These are phyloP conservation scores for Begonia masoniana DNA, from an alignment of 306 rosid genomes.

Conservation along the genomic window DNA sequence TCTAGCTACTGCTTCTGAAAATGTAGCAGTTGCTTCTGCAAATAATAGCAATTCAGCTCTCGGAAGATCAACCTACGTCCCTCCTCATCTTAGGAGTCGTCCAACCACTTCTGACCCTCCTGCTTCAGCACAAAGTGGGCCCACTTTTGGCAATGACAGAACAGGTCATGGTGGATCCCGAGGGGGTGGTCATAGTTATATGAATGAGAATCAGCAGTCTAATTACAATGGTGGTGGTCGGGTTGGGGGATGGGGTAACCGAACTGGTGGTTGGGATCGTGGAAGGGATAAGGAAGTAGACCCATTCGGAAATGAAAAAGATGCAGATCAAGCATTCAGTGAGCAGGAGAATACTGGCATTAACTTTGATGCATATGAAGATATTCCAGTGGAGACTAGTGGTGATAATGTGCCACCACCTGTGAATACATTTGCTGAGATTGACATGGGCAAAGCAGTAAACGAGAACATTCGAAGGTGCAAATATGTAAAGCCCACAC, in stretches of 20 bases:
- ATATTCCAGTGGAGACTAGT: constrained; percentile 79
- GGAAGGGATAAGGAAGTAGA: constrained; percentile 59
- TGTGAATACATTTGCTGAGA: constrained; percentile 77
- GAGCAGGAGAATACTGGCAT: constrained; percentile 62
- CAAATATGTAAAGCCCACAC: constrained; percentile 79
- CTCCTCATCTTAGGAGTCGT: no score
- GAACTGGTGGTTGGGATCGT: constrained; percentile 56
- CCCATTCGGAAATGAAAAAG: constrained; percentile 53
- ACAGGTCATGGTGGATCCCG: constrained; percentile 24
- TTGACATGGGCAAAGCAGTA: constrained; percentile 76
- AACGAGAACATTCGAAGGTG: constrained; percentile 62
- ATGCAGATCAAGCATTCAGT: constrained; percentile 20
- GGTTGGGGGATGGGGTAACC: constrained; percentile 36
- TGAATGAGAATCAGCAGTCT: no score
- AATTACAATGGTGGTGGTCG: constrained; percentile 35
- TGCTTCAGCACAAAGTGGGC: no score
- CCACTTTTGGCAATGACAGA: constrained; percentile 15
- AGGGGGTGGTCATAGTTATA: constrained; percentile 22
- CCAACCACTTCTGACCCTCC: no score
- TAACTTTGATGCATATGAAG: constrained; percentile 79
- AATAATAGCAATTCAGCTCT: constrained; percentile 1
- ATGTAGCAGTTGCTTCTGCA: constrained; percentile 24
- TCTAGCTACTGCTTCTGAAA: constrained; percentile 62
- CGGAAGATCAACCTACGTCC: no score
- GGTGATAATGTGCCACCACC: constrained; percentile 67